Evolutionary conservation across 2,329 filamentous ascomycete species (phyloP).

Genomic region (Cladosporium sp.): DNA sequence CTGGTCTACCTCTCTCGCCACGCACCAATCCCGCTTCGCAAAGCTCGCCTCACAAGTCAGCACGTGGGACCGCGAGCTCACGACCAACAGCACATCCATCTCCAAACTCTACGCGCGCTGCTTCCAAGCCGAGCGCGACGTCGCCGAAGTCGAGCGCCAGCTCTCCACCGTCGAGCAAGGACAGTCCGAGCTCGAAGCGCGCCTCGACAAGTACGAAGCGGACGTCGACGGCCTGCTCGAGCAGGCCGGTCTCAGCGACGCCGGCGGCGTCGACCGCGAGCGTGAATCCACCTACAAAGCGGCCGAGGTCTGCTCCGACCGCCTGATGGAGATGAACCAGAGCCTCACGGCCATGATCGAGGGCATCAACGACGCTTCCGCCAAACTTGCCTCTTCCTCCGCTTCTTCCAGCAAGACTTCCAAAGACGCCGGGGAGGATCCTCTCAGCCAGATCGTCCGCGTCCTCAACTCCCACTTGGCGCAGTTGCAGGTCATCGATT

Average conservation of each 20-base stretch:
- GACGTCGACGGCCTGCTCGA: constrained; percentile 89
- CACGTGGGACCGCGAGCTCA: constrained; percentile 85
- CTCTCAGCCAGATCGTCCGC: constrained; percentile 92
- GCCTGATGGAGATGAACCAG: constrained; percentile 88
- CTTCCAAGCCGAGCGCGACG: constrained; percentile 89
- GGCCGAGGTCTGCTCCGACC: constrained; percentile 86
- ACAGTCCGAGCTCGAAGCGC: constrained; percentile 83
- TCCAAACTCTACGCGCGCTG: constrained; percentile 88
- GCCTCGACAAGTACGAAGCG: constrained; percentile 85
- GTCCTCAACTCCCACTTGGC: constrained; percentile 90
- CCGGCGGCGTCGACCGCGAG: constrained; percentile 84
- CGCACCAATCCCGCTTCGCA: constrained; percentile 97
- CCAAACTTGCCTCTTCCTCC: constrained; percentile 61
- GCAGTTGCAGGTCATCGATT: constrained; percentile 90
- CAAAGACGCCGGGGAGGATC: constrained; percentile 57
- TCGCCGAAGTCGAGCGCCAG: constrained; percentile 89
- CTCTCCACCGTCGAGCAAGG: constrained; percentile 84
- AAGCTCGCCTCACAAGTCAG: constrained; percentile 83
- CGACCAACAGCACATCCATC: constrained; percentile 93
- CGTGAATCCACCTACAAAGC: constrained; percentile 89
- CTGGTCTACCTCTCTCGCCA: constrained; percentile 91
- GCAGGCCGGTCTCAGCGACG: constrained; percentile 55
- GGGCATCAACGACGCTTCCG: constrained; percentile 93
- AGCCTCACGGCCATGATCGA: constrained; percentile 95
- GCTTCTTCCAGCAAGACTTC: constrained; percentile 59